phyloP scores from a whole-genome alignment of 352 stramenopile species.

The Plasmopara halstedii region DNA sequence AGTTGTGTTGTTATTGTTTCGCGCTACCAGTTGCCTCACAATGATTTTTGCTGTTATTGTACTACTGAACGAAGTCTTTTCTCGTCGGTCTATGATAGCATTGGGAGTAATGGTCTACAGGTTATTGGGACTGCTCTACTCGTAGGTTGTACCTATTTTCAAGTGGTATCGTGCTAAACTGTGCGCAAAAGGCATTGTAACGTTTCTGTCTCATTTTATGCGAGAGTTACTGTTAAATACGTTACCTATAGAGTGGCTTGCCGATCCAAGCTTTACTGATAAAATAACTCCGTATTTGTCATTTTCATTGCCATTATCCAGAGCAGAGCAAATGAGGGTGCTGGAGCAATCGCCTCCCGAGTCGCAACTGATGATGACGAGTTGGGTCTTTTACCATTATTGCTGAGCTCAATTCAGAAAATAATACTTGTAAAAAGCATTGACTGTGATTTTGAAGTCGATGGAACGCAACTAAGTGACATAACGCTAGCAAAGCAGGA shows the following conservation, averaged over 20 bases:
- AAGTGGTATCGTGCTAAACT: constrained; percentile 69
- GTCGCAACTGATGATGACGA: constrained; percentile 63
- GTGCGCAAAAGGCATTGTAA: constrained; percentile 43
- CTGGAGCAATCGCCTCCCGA: constrained; percentile 64
- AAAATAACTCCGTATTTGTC: constrained; percentile 61
- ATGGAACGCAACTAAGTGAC: not conserved
- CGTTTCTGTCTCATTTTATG: constrained; percentile 45
- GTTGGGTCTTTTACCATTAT: constrained; percentile 52
- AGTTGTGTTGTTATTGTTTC: constrained; percentile 45
- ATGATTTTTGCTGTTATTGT: constrained; percentile 65
- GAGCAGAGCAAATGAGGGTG: constrained; percentile 54
- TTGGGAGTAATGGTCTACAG: constrained; percentile 60
- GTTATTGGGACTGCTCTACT: constrained; percentile 56
- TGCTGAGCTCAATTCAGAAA: constrained; percentile 53
- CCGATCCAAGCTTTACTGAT: constrained; percentile 64
- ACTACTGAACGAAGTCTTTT: constrained; percentile 72
- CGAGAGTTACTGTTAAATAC: constrained; percentile 63
- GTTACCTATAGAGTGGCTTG: constrained; percentile 78
- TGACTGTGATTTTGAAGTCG: constrained; percentile 9
- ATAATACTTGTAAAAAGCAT: constrained; percentile 33
- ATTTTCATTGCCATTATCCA: constrained; percentile 67
- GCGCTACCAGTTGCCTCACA: constrained; percentile 53
- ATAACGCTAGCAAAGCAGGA: not conserved
- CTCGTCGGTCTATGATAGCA: constrained; percentile 60
- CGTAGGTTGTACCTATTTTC: constrained; percentile 71